Evolutionary conservation across 257 asterid species (phyloP).

Genomic region (Echium plantagineum): DNA sequence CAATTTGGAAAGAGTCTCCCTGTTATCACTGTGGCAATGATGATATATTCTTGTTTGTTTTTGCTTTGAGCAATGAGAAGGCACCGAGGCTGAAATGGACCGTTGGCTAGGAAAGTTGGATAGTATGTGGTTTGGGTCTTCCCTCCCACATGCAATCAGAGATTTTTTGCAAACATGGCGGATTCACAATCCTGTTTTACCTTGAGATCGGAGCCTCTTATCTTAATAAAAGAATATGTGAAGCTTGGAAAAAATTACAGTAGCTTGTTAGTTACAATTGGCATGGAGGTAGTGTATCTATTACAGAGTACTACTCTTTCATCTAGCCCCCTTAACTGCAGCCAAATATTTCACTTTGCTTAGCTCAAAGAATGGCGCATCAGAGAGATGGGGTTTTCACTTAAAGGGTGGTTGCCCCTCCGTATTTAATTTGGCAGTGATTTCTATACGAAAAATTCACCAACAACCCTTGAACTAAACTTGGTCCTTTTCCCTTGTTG

Average conservation of each 20-base stretch:
- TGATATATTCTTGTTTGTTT: not conserved
- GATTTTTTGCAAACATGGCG: slow-evolving; percentile 32
- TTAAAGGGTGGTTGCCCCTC: too few species aligned
- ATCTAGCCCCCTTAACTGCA: too few species aligned
- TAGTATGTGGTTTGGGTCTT: slow-evolving; percentile 6
- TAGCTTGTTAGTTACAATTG: not conserved
- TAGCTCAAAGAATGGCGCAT: too few species aligned
- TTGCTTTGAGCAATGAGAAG: not conserved
- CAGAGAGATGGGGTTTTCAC: too few species aligned
- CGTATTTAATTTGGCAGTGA: too few species aligned
- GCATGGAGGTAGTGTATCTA: too few species aligned
- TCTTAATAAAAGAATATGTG: not conserved
- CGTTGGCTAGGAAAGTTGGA: slow-evolving; percentile 26
- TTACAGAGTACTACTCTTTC: too few species aligned
- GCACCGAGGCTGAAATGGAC: slow-evolving; percentile 8
- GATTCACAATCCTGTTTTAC: slow-evolving; percentile 4
- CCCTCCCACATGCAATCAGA: slow-evolving; percentile 18
- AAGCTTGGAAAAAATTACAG: not conserved
- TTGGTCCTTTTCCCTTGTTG: too few species aligned
- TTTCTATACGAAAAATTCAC: too few species aligned
- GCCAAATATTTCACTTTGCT: too few species aligned
- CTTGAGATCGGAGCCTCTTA: not conserved
- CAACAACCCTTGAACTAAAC: too few species aligned
- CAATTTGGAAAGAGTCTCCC: too few species aligned
- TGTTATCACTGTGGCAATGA: slow-evolving; percentile 4